phyloP scores from a whole-genome alignment of 176 grass and related monocot species.

The Echinochloa phyllopogon region DNA sequence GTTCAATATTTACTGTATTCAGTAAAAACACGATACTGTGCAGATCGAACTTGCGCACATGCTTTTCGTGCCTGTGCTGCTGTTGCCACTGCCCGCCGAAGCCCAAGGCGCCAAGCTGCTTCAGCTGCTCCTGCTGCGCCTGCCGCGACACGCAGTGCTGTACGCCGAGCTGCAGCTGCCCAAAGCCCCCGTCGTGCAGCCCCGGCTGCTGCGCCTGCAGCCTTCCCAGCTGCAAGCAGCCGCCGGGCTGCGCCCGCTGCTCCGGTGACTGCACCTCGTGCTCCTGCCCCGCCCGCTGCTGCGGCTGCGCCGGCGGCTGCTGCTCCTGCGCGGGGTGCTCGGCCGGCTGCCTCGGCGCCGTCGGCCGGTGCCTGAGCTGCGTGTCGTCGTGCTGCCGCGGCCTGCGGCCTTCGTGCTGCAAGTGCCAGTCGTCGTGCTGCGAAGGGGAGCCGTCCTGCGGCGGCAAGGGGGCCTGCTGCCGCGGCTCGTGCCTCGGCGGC shows the following conservation, averaged over 20 bases:
- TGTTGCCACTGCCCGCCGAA: constrained; percentile 46
- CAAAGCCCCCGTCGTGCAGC: constrained; percentile 16
- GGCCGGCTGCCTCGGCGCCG: constrained; percentile 32
- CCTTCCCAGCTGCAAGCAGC: constrained; percentile 44
- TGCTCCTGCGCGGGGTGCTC: constrained; percentile 5
- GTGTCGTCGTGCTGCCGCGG: constrained; percentile 48
- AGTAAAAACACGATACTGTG: not conserved
- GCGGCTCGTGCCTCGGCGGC: constrained; percentile 30
- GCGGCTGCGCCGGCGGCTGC: constrained; percentile 3
- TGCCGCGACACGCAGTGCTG: constrained; percentile 50
- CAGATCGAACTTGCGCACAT: constrained; percentile 67
- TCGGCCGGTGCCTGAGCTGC: constrained; percentile 36
- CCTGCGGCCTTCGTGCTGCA: constrained; percentile 46
- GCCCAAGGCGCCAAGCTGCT: constrained; percentile 40
- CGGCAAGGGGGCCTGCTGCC: constrained; percentile 41
- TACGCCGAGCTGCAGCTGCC: constrained; percentile 44
- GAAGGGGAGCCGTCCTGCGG: constrained; percentile 37
- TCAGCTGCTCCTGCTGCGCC: constrained; percentile 48
- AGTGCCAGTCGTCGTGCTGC: constrained; percentile 60
- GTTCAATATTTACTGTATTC: not conserved
- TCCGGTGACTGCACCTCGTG: not conserved
- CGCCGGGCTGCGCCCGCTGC: not conserved
- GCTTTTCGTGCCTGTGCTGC: constrained; percentile 68
- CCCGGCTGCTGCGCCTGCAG: constrained; percentile 40
- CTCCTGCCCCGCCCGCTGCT: not conserved